These are phyloP conservation scores for Bassia scoparia DNA, from an alignment of 148 eudicot genomes.

Conservation along the genomic window DNA sequence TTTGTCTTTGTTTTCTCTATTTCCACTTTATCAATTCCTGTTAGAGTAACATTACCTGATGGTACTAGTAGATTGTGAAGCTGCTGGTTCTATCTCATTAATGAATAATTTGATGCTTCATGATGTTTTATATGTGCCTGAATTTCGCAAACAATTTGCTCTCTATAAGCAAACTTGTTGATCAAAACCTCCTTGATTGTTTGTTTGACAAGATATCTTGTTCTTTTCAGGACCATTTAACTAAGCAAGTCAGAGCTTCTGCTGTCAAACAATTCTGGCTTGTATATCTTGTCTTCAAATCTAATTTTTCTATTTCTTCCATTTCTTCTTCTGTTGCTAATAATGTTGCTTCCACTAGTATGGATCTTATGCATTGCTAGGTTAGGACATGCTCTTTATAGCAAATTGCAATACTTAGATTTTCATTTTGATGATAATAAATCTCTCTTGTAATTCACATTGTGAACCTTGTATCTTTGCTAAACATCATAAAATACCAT, in stretches of 20 bases:
- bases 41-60: background rate
- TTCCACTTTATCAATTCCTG: background rate
- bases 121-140: background rate
- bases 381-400: background rate
- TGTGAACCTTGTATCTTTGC: background rate
- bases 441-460: too few relatives aligned
- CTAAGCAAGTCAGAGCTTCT: background rate
- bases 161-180: background rate
- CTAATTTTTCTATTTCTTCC: background rate
- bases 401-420: background rate
- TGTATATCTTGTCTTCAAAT: too few relatives aligned
- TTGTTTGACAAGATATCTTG: background rate
- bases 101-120: background rate
- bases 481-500: background rate
- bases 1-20: background rate
- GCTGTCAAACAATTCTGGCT: background rate
- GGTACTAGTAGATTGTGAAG: background rate
- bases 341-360: background rate
- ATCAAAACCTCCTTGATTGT: background rate
- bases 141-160: background rate
- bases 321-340: background rate
- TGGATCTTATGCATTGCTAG: background rate
- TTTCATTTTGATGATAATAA: too few relatives aligned
- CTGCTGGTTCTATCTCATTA: background rate
- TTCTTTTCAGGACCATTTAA: background rate